These are phyloP conservation scores for Acarospora socialis DNA, from an alignment of 2,329 filamentous ascomycete species.

Conservation along the genomic window DNA sequence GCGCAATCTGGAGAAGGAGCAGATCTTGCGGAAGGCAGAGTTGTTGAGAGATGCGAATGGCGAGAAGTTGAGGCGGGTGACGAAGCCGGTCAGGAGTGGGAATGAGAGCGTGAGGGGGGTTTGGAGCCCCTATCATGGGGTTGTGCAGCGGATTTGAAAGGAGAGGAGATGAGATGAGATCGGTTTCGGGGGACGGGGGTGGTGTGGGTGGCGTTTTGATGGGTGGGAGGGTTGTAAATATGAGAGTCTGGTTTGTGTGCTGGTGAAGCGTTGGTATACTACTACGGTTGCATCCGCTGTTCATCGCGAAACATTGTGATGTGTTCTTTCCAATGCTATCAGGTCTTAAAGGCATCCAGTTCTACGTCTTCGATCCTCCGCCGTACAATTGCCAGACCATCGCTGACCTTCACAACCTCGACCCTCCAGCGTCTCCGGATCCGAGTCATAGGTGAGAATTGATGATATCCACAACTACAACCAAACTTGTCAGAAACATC, in stretches of 20 bases:
- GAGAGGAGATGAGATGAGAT: constrained; percentile 4
- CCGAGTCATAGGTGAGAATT: constrained; percentile 8
- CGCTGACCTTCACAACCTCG: too few species aligned
- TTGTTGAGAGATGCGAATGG: constrained; percentile 33
- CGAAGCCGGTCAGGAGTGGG: constrained; percentile 44
- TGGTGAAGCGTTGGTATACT: too few species aligned
- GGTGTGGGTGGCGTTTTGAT: background rate
- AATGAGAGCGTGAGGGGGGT: constrained; percentile 52
- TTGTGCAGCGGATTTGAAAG: constrained; percentile 34
- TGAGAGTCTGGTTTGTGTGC: too few species aligned
- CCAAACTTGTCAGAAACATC: background rate
- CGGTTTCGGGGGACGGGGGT: constrained; percentile 8
- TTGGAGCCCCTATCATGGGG: constrained; percentile 49
- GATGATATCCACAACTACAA: constrained; percentile 13
- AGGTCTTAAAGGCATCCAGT: too few species aligned
- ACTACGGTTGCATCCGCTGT: too few species aligned
- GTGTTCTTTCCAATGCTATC: too few species aligned
- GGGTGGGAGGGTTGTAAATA: too few species aligned
- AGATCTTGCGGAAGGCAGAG: constrained; percentile 65
- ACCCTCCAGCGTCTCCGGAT: too few species aligned
- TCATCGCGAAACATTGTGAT: too few species aligned
- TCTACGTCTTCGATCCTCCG: too few species aligned
- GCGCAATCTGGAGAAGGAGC: constrained; percentile 64
- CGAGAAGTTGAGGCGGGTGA: constrained; percentile 36
- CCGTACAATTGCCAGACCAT: too few species aligned